Conservation (phyloP, 371 early-diverging fungal genomes). For the Mortierella sp. region DNA sequence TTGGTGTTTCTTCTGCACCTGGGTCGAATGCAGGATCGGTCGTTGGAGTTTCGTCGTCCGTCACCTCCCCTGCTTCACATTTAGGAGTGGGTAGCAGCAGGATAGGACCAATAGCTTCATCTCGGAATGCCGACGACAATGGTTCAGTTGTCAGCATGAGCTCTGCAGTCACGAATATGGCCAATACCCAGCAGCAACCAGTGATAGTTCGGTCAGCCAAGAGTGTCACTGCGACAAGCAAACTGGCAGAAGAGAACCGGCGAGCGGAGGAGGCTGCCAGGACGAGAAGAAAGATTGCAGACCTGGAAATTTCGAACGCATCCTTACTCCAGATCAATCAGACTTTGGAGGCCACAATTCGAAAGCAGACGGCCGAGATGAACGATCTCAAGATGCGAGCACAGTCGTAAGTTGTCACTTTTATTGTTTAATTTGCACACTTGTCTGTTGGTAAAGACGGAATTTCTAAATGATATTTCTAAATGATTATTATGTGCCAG, state of each 20-base stretch:
- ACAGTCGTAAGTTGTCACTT: constrained; percentile 48
- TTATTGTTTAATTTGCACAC: neutral
- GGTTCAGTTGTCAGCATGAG: constrained; percentile 20
- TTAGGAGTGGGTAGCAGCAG: neutral
- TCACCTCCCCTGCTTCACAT: neutral
- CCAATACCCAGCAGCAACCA: constrained; percentile 11
- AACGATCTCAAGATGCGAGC: constrained; percentile 58
- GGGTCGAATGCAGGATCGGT: constrained; percentile 15
- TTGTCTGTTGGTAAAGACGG: neutral
- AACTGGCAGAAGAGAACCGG: constrained; percentile 34
- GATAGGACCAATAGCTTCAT: neutral
- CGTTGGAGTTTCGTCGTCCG: neutral
- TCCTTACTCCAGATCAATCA: constrained; percentile 59
- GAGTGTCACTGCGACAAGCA: constrained; percentile 14
- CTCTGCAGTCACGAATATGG: constrained; percentile 8
- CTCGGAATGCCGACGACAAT: constrained; percentile 22
- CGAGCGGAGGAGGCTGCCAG: constrained; percentile 36
- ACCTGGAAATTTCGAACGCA: constrained; percentile 63
- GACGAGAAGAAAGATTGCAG: constrained; percentile 60
- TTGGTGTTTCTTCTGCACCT: constrained; percentile 4
- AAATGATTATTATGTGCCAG: constrained; percentile 4
- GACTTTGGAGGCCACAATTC: constrained; percentile 58
- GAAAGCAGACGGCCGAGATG: constrained; percentile 56
- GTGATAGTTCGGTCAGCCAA: neutral
- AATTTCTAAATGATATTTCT: no score